Percentiles rank a stretch among this genome's conserved stretches.
phyloP scores from a whole-genome alignment of 805 yeast genomes.

The Lipomyces mesembrius region DNA sequence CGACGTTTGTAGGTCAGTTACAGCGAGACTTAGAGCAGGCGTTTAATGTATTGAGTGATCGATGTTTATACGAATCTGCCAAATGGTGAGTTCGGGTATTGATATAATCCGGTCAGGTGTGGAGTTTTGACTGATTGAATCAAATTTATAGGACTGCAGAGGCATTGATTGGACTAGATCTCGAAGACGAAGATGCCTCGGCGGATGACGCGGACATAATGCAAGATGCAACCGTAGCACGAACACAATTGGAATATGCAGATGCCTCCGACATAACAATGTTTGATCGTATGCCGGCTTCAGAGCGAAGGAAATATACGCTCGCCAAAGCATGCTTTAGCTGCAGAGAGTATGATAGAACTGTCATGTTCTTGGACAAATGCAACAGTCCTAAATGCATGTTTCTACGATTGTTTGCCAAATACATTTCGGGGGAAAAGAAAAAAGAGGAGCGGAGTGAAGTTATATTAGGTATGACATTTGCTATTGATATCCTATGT shows the following conservation, averaged over 20 bases:
- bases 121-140: not conserved
- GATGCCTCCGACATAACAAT: not conserved
- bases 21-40: conserved; percentile 49
- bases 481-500: not conserved
- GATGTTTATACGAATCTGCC: conserved; percentile 70
- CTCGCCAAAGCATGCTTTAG: conserved; percentile 77
- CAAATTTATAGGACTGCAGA: conserved; percentile 58
- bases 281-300: conserved; percentile 20
- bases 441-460: conserved; percentile 71
- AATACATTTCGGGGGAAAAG: conserved; percentile 77
- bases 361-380: conserved; percentile 60
- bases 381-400: conserved; percentile 57
- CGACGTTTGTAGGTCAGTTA: not conserved
- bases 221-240: conserved; percentile 1
- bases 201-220: conserved; percentile 40
- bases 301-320: conserved; percentile 54
- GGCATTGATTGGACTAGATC: conserved; percentile 65
- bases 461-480: conserved; percentile 54
- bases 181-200: conserved; percentile 30
- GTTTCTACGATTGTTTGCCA: conserved; percentile 71
- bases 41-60: conserved; percentile 53
- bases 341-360: conserved; percentile 83
- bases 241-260: not conserved
- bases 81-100: conserved; percentile 58
- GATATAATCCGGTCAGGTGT: not conserved